Base-by-base conservation (phyloP, 768 basidiomycete species). In the Lactifluus pinguis region DNA sequence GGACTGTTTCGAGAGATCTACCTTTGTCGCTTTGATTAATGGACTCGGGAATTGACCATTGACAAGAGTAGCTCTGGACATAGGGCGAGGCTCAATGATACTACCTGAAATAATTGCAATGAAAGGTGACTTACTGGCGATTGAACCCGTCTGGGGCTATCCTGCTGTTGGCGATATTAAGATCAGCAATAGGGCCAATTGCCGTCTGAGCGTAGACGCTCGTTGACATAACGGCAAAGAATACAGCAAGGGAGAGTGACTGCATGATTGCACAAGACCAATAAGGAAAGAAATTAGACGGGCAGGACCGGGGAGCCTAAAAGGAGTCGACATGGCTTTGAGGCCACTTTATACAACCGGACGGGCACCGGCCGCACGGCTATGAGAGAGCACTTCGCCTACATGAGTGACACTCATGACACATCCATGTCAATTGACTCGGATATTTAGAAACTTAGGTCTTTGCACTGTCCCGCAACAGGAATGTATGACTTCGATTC, bases 1-100 rank as follows among this genome's bases (percentile, higher is more conserved):
- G 10, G 25, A 29, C 14, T 1, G 4, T 11, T 39, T 17, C 3
- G n/a, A 29, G 17, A 21, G 0, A 29, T 7, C 21, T 53, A 60
- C 53, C 53, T 50, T 83, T 19, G 72, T 69, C 11, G 70, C 77
- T 19, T 55, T 66, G 62, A 83, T 78, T 21, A 80, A 64, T 13
- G 79, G 79, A 2, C 77, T 81, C 2, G 79, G 82, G 53, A 79
- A 79, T 2, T 62, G 69, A 19, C 78, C 78, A 30, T 72, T 73
- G 32, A 77, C 77, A 39, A 82, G 69, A 1, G 75, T 71, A n/a
- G 80, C 65, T 34, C 77, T 79, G 19, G 25, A 38, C 19, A 52
- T 19, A 53, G 17, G 19, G 38, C 19, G 5, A 4, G 3, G 17
- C 3, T 51, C 10, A 15, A 30, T 53, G n/a, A 15, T 19, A n/a